These are phyloP conservation scores for Zalaria sp. DNA, from an alignment of 2,329 filamentous ascomycete genomes.

Conservation along the genomic window DNA sequence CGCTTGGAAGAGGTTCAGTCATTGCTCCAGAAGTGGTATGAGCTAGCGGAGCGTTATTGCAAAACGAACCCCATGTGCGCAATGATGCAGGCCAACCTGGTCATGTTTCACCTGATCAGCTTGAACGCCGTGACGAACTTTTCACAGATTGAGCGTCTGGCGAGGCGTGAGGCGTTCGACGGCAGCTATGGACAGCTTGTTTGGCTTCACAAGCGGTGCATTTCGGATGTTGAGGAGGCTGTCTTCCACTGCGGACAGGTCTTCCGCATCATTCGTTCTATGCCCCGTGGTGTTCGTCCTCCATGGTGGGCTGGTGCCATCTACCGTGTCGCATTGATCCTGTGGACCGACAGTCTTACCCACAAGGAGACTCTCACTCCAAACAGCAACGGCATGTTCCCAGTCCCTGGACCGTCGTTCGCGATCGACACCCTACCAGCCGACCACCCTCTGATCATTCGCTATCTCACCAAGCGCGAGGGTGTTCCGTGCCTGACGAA, in stretches of 20 bases:
- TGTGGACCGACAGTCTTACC: constrained; percentile 48
- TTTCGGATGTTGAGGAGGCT: constrained; percentile 48
- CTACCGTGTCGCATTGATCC: constrained; percentile 50
- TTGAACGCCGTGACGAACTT: constrained; percentile 57
- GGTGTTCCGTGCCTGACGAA: constrained; percentile 38
- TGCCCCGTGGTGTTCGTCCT: constrained; percentile 46
- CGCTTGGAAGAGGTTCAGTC: constrained; percentile 51
- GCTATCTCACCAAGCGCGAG: constrained; percentile 39
- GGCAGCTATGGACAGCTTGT: constrained; percentile 39
- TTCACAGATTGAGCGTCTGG: constrained; percentile 51
- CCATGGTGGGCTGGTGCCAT: constrained; percentile 59
- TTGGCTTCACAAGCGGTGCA: constrained; percentile 46
- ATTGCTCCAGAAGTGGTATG: constrained; percentile 52
- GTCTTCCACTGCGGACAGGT: constrained; percentile 57
- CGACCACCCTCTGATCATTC: constrained; percentile 36
- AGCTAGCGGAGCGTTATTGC: constrained; percentile 43
- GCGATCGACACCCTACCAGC: constrained; percentile 36
- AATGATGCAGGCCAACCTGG: constrained; percentile 49
- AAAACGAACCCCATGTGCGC: constrained; percentile 43
- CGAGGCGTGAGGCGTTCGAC: constrained; percentile 45
- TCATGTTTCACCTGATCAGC: constrained; percentile 57
- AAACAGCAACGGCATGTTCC: constrained; percentile 21
- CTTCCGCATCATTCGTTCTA: constrained; percentile 43
- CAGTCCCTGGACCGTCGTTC: constrained; percentile 26
- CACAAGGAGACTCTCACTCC: constrained; percentile 30